Evolutionary conservation across 2,329 filamentous ascomycete species (phyloP).

Genomic region (Sclerotinia borealis): DNA sequence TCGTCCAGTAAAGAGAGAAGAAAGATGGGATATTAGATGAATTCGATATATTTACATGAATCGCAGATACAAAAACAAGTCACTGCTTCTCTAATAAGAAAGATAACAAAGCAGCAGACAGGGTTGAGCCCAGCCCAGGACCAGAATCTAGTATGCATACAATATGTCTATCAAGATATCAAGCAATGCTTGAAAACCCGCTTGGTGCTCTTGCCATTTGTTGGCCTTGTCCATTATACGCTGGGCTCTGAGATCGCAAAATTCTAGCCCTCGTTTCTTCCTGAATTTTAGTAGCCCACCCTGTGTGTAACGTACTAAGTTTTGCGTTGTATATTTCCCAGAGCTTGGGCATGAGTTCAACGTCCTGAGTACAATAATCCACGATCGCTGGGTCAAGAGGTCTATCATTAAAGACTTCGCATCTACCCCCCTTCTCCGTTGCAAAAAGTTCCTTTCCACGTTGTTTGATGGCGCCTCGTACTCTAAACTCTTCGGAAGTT

Average conservation of each 20-base stretch:
- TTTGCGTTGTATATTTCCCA: conserved; percentile 31
- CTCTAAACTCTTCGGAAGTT: conserved; percentile 12
- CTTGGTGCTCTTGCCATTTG: conserved; percentile 10
- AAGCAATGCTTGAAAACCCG: not conserved
- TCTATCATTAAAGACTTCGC: conserved; percentile 42
- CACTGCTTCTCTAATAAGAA: no score
- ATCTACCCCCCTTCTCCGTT: conserved; percentile 39
- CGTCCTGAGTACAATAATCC: conserved; percentile 43
- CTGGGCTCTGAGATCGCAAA: conserved; percentile 3
- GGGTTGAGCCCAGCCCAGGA: not conserved
- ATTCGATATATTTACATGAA: not conserved
- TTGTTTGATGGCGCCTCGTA: conserved; percentile 36
- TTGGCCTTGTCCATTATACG: conserved; percentile 1
- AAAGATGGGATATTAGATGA: no score
- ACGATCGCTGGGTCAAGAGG: conserved; percentile 38
- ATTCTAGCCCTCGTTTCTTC: conserved; percentile 9
- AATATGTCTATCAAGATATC: not conserved
- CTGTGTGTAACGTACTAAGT: not conserved
- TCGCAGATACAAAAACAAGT: not conserved
- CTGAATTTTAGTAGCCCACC: conserved; percentile 1
- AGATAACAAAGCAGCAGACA: not conserved
- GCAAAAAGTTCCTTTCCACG: conserved; percentile 36
- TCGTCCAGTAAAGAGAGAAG: not conserved
- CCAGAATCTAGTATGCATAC: not conserved
- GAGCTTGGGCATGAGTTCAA: conserved; percentile 38